Percentiles rank a stretch among this genome's conserved stretches.
These are phyloP conservation scores for Ophioceras dolichostomum DNA, from an alignment of 2,329 filamentous ascomycete genomes.

Conservation along the genomic window DNA sequence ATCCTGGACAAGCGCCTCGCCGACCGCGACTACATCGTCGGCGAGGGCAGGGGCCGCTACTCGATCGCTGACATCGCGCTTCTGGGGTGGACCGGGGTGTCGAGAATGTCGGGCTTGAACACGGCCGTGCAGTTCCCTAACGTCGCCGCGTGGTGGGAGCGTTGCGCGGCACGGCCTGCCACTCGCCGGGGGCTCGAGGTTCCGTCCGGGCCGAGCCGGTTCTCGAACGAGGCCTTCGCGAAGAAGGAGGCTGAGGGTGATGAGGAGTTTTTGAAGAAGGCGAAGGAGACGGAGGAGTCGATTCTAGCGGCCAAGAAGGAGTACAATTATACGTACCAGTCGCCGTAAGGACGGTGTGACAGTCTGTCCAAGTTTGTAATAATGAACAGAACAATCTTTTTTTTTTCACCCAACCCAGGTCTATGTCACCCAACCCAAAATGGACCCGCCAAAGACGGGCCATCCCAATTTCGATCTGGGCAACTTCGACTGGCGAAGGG, in stretches of 20 bases:
- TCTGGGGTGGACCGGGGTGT: conserved; percentile 54
- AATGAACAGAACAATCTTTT: too few relatives aligned
- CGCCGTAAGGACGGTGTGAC: too few relatives aligned
- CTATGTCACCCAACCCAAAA: too few relatives aligned
- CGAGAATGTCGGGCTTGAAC: conserved; percentile 49
- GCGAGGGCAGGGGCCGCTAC: conserved; percentile 39
- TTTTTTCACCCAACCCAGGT: too few relatives aligned
- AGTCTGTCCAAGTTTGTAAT: too few relatives aligned
- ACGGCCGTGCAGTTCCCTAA: conserved; percentile 49
- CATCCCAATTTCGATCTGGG: too few relatives aligned
- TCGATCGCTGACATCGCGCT: conserved; percentile 62
- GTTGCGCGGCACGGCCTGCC: conserved; percentile 43
- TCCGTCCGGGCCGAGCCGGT: conserved; percentile 27
- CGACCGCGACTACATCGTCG: conserved; percentile 37
- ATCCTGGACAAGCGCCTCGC: conserved; percentile 55
- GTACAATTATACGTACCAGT: conserved; percentile 33
- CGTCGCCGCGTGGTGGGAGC: conserved; percentile 54
- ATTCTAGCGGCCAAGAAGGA: conserved; percentile 29
- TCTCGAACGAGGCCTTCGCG: conserved; percentile 26
- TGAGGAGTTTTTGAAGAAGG: conserved; percentile 31
- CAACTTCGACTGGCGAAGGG: too few relatives aligned
- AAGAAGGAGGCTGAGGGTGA: conserved; percentile 28
- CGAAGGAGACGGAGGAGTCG: conserved; percentile 21
- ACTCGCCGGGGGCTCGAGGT: conserved; percentile 53
- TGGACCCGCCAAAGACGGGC: too few relatives aligned